Evolutionary conservation across 257 asterid species (phyloP).

Genomic region (Nicotiana paniculata): DNA sequence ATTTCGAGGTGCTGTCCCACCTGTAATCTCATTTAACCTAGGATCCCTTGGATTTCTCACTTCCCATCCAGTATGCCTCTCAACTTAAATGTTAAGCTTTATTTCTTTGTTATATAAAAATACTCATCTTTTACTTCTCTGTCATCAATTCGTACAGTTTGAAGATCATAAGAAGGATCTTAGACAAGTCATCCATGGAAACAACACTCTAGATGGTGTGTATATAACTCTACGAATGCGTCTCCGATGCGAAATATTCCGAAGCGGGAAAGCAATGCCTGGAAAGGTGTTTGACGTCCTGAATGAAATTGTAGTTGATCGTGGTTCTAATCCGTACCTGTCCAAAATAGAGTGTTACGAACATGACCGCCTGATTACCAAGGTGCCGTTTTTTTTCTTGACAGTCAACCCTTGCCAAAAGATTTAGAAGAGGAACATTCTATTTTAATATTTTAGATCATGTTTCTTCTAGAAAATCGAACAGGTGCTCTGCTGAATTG

Average conservation of each 20-base stretch:
- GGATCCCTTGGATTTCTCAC: constrained; percentile 98
- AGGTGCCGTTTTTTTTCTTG: constrained; percentile 38
- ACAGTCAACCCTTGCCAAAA: background rate
- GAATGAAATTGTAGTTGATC: constrained; percentile 93
- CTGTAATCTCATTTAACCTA: constrained; percentile 97
- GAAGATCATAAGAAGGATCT: constrained; percentile 74
- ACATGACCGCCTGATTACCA: constrained; percentile 96
- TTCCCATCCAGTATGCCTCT: constrained; percentile 63
- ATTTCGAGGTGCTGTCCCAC: constrained; percentile 96
- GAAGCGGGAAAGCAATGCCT: constrained; percentile 86
- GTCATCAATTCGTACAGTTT: constrained; percentile 44
- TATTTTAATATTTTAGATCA: background rate
- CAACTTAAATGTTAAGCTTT: constrained; percentile 16
- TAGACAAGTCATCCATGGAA: constrained; percentile 85
- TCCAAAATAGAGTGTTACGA: constrained; percentile 95
- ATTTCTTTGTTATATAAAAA: background rate
- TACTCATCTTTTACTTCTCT: background rate
- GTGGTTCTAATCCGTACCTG: constrained; percentile 98
- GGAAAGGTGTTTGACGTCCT: constrained; percentile 93
- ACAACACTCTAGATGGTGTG: constrained; percentile 79
- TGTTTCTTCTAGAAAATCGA: background rate
- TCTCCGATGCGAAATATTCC: constrained; percentile 85
- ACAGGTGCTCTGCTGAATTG: constrained; percentile 1
- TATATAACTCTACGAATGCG: constrained; percentile 98
- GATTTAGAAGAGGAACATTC: background rate